Base-by-base conservation (phyloP, 202 grass and related monocot genomes). In the Brachypodium distachyon region DNA sequence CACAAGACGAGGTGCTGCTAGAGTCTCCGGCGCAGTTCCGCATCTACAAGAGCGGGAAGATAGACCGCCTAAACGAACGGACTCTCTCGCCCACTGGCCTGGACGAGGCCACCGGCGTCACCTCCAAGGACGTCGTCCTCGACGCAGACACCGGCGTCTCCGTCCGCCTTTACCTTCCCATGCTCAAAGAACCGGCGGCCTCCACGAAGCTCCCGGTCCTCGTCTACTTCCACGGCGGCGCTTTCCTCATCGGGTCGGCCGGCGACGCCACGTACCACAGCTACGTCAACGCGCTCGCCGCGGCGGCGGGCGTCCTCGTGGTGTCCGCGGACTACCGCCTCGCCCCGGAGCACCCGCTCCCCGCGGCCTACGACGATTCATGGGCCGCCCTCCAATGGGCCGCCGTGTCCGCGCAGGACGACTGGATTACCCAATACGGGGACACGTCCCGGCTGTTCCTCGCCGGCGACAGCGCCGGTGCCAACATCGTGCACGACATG, bases 321-420 rank as follows among this genome's bases (percentile, higher is more conserved):
- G 67, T 91, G n/a, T 91, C 89, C 25, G 55, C 79, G 21, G 60
- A 85, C 26, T 91, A 91, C 66, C 85, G 82, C 23, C 89, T 87
- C 0, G 89, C 73, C 19, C 89, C 76, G 23, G 89, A 88, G 67
- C 77, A 88, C 48, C 82, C 58, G 3, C 66, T 91, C 76, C 89
- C 89, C 0, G 68, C 85, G 34, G 89, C 82, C 29, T 91, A 88
- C 29, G 69, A 88, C 13, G 82, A 91, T 46, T 54, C 44, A 17
- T 65, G 70, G 58, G 44, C 17, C 5, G 78, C 81, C 47, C 47
- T 85, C 67, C 83, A 58, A 26, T 91, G 89, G 89, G 78, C 67
- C 17, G 48, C 60, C 17, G 48, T 60, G 3, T 81, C 84, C 1
- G 46, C 64, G 4, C 59, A 50, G 28, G 89, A 88, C 40, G 29